Conservation (phyloP, 1,284 basidiomycete genomes). For the Wallemia hederae region DNA sequence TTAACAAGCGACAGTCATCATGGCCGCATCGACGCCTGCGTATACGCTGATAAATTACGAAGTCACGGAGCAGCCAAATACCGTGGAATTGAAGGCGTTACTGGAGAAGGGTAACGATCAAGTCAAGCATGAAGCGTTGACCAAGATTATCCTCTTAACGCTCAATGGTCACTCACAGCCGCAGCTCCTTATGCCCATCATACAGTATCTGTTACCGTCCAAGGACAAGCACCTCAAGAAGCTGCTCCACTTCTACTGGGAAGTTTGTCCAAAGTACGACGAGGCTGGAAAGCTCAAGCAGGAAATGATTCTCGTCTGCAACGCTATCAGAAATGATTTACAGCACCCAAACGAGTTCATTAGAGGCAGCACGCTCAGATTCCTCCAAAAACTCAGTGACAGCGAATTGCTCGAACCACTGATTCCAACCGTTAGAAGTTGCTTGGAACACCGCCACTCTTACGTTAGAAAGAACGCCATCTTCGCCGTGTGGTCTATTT, state of each 20-base stretch:
- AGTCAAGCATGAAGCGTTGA: slow-evolving; percentile 84
- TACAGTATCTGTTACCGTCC: slow-evolving; percentile 87
- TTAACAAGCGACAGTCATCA: too few species aligned
- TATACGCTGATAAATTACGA: not conserved
- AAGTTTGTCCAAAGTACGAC: slow-evolving; percentile 94
- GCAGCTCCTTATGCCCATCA: slow-evolving; percentile 81
- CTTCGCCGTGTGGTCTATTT: slow-evolving; percentile 82
- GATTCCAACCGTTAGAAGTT: slow-evolving; percentile 69
- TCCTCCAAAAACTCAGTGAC: slow-evolving; percentile 87
- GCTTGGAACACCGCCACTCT: slow-evolving; percentile 90
- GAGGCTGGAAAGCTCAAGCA: slow-evolving; percentile 94
- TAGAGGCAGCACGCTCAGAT: slow-evolving; percentile 80
- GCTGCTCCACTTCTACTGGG: slow-evolving; percentile 96
- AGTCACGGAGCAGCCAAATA: slow-evolving; percentile 24
- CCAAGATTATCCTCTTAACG: slow-evolving; percentile 79
- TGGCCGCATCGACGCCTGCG: not conserved
- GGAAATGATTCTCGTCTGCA: slow-evolving; percentile 98
- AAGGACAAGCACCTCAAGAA: slow-evolving; percentile 96
- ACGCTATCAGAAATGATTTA: slow-evolving; percentile 93
- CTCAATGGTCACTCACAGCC: slow-evolving; percentile 80
- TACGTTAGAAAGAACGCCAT: slow-evolving; percentile 98
- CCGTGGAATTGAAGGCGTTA: slow-evolving; percentile 51
- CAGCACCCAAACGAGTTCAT: slow-evolving; percentile 99
- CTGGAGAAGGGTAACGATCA: slow-evolving; percentile 94
- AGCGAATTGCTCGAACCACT: slow-evolving; percentile 84